Base-by-base conservation (phyloP, 345 rosid genomes). In the Clarkia xantiana region DNA sequence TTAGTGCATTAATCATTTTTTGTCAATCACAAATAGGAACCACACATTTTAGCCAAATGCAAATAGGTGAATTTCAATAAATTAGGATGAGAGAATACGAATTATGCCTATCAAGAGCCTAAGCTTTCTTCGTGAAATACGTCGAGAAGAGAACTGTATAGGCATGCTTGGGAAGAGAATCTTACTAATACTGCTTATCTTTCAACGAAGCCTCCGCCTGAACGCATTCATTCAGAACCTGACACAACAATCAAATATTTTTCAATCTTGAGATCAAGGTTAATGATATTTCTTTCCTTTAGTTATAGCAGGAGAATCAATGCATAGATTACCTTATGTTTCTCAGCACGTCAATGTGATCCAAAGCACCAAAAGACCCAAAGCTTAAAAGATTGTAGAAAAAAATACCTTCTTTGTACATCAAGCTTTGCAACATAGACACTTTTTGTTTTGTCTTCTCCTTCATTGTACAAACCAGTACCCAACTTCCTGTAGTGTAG, bases 391-490 rank as follows among this genome's bases (percentile, higher is more conserved):
- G 38, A 10, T 8, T 10, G 22, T 2, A 4, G 19, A 16, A 25
- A n/a, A 10, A 5, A 36, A 45, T 71, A 84, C 98, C 93, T 84
- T 86, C 70, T 91, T 86, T 13, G 94, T 64, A 86, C 98, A 48
- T 84, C 96, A 18, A 91, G 82, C 68, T 84, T 91, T 10, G 94
- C 87, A 66, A 84, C 61, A 57, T 91, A 91, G 47, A 86, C 98
- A 22, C 98, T 96, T 60, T 86, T 91, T 2, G 94, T 81, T 76
- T 91, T 96, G 66, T 91, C 98, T 53, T 91, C 98, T 18, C 96
- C 98, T 61, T 91, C 98, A 58, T 86, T 96, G 59, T 91, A 91
- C 58, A 91, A n/a, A 64, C 98, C 98, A 91, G 67, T 91, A 96
- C 58, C 86, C 96, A 34, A 75, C 77, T 57, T 71, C 81, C 78